Evolutionary conservation across 306 rosid species (phyloP).

Genomic region (Quercus parvula): DNA sequence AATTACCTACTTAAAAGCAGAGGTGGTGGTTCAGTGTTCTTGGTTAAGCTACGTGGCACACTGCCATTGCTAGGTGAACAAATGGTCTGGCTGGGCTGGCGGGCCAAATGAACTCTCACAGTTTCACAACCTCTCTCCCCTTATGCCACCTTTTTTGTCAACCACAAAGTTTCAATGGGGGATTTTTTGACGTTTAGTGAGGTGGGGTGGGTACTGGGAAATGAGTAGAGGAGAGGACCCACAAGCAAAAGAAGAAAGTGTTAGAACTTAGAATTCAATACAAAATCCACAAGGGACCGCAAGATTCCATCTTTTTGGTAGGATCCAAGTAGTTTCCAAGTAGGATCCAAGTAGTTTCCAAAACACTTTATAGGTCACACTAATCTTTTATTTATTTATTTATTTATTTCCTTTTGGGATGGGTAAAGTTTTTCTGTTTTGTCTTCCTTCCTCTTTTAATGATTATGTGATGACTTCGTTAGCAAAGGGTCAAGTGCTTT

Average conservation of each 20-base stretch:
- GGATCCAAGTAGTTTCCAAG: neutral
- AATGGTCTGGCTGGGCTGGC: too few relatives aligned
- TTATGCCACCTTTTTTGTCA: slow-evolving; percentile 27
- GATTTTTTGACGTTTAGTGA: slow-evolving; percentile 47
- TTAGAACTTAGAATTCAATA: slow-evolving; percentile 20
- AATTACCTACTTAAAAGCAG: too few relatives aligned
- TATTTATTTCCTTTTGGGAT: neutral
- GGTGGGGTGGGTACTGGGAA: slow-evolving; percentile 33
- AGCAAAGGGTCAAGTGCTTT: slow-evolving; percentile 13
- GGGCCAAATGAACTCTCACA: too few relatives aligned
- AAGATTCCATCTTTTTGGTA: slow-evolving; percentile 20
- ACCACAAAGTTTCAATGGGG: slow-evolving; percentile 39
- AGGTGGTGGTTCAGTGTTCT: too few relatives aligned
- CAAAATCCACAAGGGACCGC: neutral
- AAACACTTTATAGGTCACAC: slow-evolving; percentile 22
- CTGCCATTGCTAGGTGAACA: too few relatives aligned
- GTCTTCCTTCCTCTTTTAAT: neutral
- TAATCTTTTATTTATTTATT: neutral
- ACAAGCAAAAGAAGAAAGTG: slow-evolving; percentile 30
- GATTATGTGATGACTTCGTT: slow-evolving; percentile 6
- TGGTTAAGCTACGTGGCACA: too few relatives aligned
- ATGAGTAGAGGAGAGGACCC: slow-evolving; percentile 41
- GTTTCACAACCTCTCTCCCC: too few relatives aligned
- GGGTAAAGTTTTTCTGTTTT: too few relatives aligned
- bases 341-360: slow-evolving; percentile 50